Evolutionary conservation across 78 protist genomes (phyloP).

Genomic region (Dictyostelium purpureum): DNA sequence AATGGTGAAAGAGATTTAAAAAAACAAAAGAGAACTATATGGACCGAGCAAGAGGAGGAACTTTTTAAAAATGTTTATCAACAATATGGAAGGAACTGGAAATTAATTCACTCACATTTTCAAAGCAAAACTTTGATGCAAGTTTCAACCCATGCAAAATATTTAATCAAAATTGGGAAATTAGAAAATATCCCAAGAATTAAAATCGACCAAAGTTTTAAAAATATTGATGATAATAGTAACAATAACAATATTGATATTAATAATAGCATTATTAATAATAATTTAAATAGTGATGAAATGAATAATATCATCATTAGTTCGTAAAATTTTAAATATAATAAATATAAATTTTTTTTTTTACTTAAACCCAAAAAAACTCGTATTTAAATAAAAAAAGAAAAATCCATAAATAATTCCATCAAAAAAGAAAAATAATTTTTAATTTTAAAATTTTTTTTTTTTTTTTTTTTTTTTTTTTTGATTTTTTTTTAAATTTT

Average conservation of each 20-base stretch:
- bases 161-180: conserved; percentile 7
- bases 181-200: neutral
- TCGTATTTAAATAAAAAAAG: neutral
- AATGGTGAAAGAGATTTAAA: neutral
- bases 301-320: neutral
- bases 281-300: neutral
- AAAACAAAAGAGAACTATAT: neutral
- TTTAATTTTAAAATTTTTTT: too few species aligned
- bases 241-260: neutral
- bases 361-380: neutral
- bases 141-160: neutral
- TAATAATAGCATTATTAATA: neutral
- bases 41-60: neutral
- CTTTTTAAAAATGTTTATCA: neutral
- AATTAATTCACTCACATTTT: neutral
- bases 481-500: neutral
- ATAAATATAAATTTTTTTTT: too few species aligned
- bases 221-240: neutral
- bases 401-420: neutral
- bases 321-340: too few species aligned
- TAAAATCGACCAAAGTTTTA: neutral
- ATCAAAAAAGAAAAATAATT: neutral
- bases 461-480: too few species aligned
- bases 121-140: neutral
- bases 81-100: conserved; percentile 1